Base-by-base conservation (phyloP, 2,329 filamentous ascomycete species). In the Metarhizium humberi region DNA sequence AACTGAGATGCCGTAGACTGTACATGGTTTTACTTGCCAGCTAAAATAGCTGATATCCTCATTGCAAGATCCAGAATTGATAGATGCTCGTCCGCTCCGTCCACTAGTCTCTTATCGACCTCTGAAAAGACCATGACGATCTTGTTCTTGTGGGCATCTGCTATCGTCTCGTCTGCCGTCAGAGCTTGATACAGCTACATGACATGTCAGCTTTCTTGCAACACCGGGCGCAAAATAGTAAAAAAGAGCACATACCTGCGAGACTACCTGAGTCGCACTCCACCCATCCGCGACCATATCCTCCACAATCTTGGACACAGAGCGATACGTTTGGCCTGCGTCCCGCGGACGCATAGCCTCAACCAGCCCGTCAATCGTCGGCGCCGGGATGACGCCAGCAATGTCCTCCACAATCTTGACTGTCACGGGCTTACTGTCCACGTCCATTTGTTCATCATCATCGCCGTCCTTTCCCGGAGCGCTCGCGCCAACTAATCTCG, bases 271-370 rank as follows among this genome's bases (percentile, higher is more conserved):
- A 6, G 86, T 85, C 29, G 92, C 94, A 69, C 92, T 96, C 92
- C 94, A 99, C 8, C 94, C 94, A 73, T 97, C 94, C 0, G 92
- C 92, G 50, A 97, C 86, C 77, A 99, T 85, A 60, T 96, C 88
- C 63, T 92, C 89, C 5, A 97, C 88, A 6, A 90, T 85, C 60
- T 84, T 84, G 0, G 90, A 84, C 16, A 99, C 82, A 13, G 81
- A 78, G 57, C 84, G 79, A 66, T 95, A 99, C 0, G 84, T 78
- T 14, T 81, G 77, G 1, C 80, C 79, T 42, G 78, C 78, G 29
- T 80, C 80, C 60, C 76, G 80, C 4, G 90, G 89, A 62, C 88
- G 86, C 75, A 97, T 88, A 18, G 90, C 87, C 57, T 82, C 73
- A 13, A 90, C 75, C 16, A 99, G 77, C 8, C 71, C 72, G 55